Evolutionary conservation across 495 filamentous ascomycete genomes (phyloP), one percentile per base, ranked within the genome.

Genomic region (Wilcoxina mikolae): DNA sequence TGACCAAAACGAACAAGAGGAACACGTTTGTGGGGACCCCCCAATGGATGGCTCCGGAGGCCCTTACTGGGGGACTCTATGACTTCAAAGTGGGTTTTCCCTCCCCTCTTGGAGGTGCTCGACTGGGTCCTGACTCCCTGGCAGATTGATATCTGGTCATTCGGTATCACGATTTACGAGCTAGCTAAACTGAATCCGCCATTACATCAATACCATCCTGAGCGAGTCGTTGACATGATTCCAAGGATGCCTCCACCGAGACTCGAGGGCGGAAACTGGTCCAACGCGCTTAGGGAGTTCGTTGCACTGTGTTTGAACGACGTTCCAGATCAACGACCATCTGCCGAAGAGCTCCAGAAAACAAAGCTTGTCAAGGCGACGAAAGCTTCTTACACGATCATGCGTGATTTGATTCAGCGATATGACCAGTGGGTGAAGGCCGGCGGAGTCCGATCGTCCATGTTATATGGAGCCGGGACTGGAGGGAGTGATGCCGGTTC

Each of bases 41-140:
- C 15, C 80, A 95, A 69, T 98, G 90, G 87, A 95, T 96, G 89
- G 84, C 91, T 0, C 91, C 87, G 0, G 91, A 98, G 65, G 76
- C 93, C 55, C 82, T 86, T 55, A 73, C 74, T 9, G 68, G 71
- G 2, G 69, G 70, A 1, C 68, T 73, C 20, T 73, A 74, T 28
- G 80, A 82, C 61, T 77, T 74, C 61, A 79, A 77, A 49, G 59
- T 57, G 10, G 51, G 53, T n/a, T n/a, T 51, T 4, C 39, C 17
- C 20, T 10, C 20, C 95, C 93, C 4, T 84, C 85, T n/a, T 79
- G 94, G 69, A 68, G 70, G 2, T 68, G 69, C 1, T 69, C 73
- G 20, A 73, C 73, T 26, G 79, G 81, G 60, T 77, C 75, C 61
- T 78, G 77, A 53, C 52, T 56, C 5, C 49, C 28, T 56, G 28